These are phyloP conservation scores for Sodiomyces alkalinus DNA, from an alignment of 2,329 filamentous ascomycete species.

Conservation along the genomic window DNA sequence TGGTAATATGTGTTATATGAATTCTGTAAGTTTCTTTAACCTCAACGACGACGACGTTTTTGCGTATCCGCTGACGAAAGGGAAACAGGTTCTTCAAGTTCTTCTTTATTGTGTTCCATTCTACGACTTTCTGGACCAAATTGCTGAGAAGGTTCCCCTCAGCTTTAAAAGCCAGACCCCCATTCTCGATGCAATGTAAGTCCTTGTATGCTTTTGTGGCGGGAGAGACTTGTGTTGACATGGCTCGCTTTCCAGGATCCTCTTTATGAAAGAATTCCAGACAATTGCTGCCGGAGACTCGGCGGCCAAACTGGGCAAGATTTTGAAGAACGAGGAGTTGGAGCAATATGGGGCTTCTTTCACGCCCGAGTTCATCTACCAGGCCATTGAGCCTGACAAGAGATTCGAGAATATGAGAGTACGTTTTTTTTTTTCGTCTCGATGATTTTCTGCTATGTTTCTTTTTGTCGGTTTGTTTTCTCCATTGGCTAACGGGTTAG, in stretches of 20 bases:
- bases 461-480: too few relatives aligned
- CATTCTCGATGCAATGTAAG: conserved; percentile 82
- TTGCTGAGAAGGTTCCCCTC: conserved; percentile 68
- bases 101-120: conserved; percentile 89
- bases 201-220: conserved; percentile 10
- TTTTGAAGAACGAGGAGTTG: conserved; percentile 67
- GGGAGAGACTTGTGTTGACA: too few relatives aligned
- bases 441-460: background rate
- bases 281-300: conserved; percentile 67
- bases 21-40: conserved; percentile 54
- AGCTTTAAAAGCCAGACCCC: conserved; percentile 94
- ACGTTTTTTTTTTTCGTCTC: conserved; percentile 18
- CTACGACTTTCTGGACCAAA: conserved; percentile 80
- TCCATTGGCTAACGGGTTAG: conserved; percentile 14
- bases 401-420: conserved; percentile 88
- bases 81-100: conserved; percentile 71
- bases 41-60: too few relatives aligned
- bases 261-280: conserved; percentile 89
- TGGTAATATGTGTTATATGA: conserved; percentile 99
- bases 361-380: conserved; percentile 88
- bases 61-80: background rate
- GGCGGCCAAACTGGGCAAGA: conserved; percentile 55
- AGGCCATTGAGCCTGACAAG: conserved; percentile 73
- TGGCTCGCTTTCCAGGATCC: conserved; percentile 44
- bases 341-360: conserved; percentile 87